Evolutionary conservation across 2,329 filamentous ascomycete species (phyloP), one percentile per base, ranked within the genome.

Genomic region (Pyrenophora teres): DNA sequence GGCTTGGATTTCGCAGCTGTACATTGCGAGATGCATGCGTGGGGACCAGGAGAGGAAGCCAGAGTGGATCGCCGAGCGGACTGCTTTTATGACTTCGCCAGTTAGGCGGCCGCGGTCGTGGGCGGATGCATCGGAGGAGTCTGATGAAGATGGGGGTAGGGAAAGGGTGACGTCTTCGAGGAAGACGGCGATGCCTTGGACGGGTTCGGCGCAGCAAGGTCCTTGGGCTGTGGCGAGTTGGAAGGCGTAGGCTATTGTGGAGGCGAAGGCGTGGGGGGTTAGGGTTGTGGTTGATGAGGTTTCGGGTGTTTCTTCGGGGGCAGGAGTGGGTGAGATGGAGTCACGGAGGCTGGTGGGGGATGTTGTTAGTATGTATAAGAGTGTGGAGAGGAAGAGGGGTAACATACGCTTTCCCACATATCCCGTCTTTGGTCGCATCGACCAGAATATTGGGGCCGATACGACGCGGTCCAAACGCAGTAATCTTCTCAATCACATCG

Each of bases 1-100:
- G 25, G 93, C 92, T 81, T 97, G 94, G 67, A 99, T 97, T 72
- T 97, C 94, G 72, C 93, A 96, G 48, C 86, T 91, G 78, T 99
- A 99, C 91, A 97, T 97, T 44, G 94, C 94, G 38, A 99, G 85
- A 77, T 97, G 85, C 62, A 99, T 84, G n/a, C 94, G 87, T 0
- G 94, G 90, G 33, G 88, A 93, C 94, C 94, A 99, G 79, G 97
- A 94, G 15, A 97, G 80, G 79, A 97, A 96, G 18, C 87, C 93
- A 58, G 87, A 81, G 43, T 87, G 84, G 55, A 99, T 91, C n/a
- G 87, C 84, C 39, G 90, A 86, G 62, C 93, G 90, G 15, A 93
- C 87, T 0, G 89, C 88, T 73, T 92, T 92, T 78, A 99, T 96
- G 38, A 96, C 85, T 76, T 97, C 94, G 57, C 94, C 92, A 0